Conservation (phyloP, 164 flowering plant species). For the Litsea cubeba region DNA sequence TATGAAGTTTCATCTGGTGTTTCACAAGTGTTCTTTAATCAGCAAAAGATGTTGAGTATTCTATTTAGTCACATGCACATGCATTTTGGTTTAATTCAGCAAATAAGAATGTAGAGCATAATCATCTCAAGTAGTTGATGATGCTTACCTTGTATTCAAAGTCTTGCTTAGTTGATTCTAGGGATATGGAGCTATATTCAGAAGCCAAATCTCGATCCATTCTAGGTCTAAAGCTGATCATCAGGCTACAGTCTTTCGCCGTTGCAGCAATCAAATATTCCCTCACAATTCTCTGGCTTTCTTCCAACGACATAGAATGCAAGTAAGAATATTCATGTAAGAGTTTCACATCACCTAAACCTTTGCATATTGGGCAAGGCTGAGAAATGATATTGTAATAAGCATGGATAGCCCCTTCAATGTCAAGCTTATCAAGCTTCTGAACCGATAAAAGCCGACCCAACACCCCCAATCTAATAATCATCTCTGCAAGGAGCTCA, state of each 20-base stretch:
- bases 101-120: background rate
- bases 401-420: conserved; percentile 97
- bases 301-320: conserved; percentile 63
- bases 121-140: background rate
- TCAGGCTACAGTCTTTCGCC: conserved; percentile 92
- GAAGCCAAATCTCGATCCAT: conserved; percentile 27
- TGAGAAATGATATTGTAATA: conserved; percentile 71
- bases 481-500: conserved; percentile 58
- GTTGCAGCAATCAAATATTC: conserved; percentile 85
- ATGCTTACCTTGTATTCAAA: conserved; percentile 78
- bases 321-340: conserved; percentile 31
- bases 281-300: conserved; percentile 74
- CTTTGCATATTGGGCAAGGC: conserved; percentile 63
- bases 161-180: conserved; percentile 55
- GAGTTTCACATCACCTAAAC: conserved; percentile 27
- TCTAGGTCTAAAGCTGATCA: conserved; percentile 65
- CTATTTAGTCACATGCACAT: no score
- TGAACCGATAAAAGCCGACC: conserved; percentile 69
- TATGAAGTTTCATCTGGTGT: no score
- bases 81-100: no score
- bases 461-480: conserved; percentile 52
- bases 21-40: no score
- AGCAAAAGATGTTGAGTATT: no score
- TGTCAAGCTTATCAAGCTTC: conserved; percentile 72
- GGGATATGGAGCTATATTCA: conserved; percentile 26